phyloP scores from a whole-genome alignment of 495 filamentous ascomycete genomes.

The Penicillium pancosmium region DNA sequence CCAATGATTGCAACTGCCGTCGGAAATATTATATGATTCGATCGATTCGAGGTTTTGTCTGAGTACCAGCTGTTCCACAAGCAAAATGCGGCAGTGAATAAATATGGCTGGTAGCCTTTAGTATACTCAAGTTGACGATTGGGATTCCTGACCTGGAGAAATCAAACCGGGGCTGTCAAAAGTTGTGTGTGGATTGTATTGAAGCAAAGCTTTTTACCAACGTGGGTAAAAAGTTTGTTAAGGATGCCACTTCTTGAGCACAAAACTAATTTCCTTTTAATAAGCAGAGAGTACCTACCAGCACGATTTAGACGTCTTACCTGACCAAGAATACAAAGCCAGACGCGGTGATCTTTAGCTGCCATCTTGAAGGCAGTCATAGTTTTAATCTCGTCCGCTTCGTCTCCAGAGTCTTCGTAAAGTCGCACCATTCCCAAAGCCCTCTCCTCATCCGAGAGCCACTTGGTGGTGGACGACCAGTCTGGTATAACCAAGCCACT shows the following conservation, averaged over 20 bases:
- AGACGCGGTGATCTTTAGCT: neutral
- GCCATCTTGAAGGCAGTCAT: neutral
- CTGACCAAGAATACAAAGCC: neutral
- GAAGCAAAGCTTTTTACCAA: neutral
- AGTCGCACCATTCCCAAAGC: neutral
- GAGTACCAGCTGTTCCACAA: neutral
- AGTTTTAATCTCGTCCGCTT: neutral
- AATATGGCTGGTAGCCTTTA: neutral
- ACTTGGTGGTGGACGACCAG: neutral
- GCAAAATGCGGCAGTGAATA: neutral
- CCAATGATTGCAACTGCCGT: neutral
- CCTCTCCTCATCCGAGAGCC: neutral
- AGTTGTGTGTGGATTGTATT: neutral
- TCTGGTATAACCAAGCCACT: neutral
- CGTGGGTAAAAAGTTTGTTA: neutral
- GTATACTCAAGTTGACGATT: neutral
- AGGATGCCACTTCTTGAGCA: neutral
- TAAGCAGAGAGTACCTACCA: too few species aligned
- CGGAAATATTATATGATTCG: neutral
- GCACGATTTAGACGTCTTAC: neutral
- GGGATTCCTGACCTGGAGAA: neutral
- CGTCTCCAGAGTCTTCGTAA: neutral
- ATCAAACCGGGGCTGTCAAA: neutral
- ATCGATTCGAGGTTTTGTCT: neutral
- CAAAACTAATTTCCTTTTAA: neutral